Evolutionary conservation across 1,139 yeast species (phyloP).

Genomic region (Nakaseomyces sp.): DNA sequence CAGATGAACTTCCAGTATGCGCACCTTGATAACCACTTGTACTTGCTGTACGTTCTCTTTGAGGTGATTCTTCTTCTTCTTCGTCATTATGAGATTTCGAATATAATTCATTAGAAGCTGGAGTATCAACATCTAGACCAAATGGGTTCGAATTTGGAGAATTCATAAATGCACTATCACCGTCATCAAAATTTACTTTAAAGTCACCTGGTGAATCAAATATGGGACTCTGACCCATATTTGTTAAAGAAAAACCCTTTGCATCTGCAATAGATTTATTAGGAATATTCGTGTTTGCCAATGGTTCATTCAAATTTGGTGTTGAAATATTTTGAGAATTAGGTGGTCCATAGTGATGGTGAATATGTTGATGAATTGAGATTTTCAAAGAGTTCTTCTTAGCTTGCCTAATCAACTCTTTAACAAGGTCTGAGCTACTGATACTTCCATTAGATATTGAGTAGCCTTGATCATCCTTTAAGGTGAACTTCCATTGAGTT

Average conservation of each 20-base stretch:
- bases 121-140: slow-evolving; percentile 18
- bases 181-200: slow-evolving; percentile 8
- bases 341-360: slow-evolving; percentile 40
- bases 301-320: slow-evolving; percentile 1
- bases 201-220: slow-evolving; percentile 10
- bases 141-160: slow-evolving; percentile 21
- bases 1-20: slow-evolving; percentile 17
- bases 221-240: background rate
- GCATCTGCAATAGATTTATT: slow-evolving; percentile 7
- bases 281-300: background rate
- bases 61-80: slow-evolving; percentile 1
- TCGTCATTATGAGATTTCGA: background rate
- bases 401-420: slow-evolving; percentile 53
- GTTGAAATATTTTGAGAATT: slow-evolving; percentile 6
- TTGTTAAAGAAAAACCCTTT: background rate
- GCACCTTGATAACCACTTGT: slow-evolving; percentile 6
- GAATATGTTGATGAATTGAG: slow-evolving; percentile 75
- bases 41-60: background rate
- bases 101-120: slow-evolving; percentile 2
- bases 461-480: slow-evolving; percentile 33
- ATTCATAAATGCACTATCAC: slow-evolving; percentile 19
- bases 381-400: slow-evolving; percentile 50
- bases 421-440: slow-evolving; percentile 44
- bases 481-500: slow-evolving; percentile 36
- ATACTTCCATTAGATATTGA: slow-evolving; percentile 42